These are phyloP conservation scores for Phlyctochytrium planicorne DNA, from an alignment of 192 early-diverging fungal genomes.

Conservation along the genomic window DNA sequence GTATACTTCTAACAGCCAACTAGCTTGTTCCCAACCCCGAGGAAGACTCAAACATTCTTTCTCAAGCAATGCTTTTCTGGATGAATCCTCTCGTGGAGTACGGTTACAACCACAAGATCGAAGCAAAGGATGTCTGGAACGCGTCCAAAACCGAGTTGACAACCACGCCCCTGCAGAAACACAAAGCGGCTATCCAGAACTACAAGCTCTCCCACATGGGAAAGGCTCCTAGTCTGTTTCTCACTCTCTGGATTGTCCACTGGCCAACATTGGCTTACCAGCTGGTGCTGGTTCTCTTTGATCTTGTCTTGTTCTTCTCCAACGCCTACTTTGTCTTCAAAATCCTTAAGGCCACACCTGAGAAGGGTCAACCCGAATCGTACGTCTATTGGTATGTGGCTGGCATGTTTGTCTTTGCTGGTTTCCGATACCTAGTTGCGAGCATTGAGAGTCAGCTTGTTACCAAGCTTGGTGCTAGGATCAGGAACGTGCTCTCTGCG, in stretches of 20 bases:
- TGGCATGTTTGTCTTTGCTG: conserved; percentile 17
- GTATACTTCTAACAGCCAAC: no score
- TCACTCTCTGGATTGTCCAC: conserved; percentile 11
- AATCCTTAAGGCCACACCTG: conserved; percentile 11
- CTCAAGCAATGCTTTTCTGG: conserved; percentile 44
- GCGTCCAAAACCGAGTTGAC: conserved; percentile 18
- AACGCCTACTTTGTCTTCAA: conserved; percentile 23
- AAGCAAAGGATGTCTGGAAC: conserved; percentile 46
- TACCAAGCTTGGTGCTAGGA: conserved; percentile 22
- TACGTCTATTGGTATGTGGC: conserved; percentile 13
- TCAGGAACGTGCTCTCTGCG: conserved; percentile 32
- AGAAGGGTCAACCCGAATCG: not conserved
- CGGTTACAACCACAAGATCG: conserved; percentile 43
- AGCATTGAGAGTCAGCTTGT: conserved; percentile 20
- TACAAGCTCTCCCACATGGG: conserved; percentile 2
- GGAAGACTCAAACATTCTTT: conserved; percentile 11
- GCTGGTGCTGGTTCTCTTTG: conserved; percentile 5
- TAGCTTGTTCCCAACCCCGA: not conserved
- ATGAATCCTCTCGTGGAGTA: conserved; percentile 50
- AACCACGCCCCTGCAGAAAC: not conserved
- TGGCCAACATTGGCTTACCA: not conserved
- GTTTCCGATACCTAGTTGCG: conserved; percentile 22
- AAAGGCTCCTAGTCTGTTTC: conserved; percentile 1
- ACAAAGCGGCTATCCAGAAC: no score
- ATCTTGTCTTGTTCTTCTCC: conserved; percentile 9